These are phyloP conservation scores for Dionaea muscipula DNA, from an alignment of 179 eudicot species.

Conservation along the genomic window DNA sequence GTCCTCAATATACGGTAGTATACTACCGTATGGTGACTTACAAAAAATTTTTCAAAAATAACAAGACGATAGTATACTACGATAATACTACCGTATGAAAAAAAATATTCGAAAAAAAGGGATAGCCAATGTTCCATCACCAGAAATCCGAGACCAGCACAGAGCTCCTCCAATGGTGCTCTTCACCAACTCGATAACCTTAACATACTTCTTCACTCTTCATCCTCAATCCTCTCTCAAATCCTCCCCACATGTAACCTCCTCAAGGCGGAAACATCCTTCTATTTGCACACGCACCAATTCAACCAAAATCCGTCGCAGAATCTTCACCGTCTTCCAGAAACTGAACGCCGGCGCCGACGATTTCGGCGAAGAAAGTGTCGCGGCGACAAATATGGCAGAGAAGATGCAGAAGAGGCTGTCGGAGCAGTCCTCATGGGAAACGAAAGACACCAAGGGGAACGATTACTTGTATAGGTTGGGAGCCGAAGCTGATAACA, in stretches of 20 bases:
- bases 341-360: constrained; percentile 8
- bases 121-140: too few species aligned
- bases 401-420: constrained; percentile 30
- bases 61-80: too few species aligned
- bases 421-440: constrained; percentile 92
- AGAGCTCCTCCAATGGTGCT: constrained; percentile 21
- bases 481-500: constrained; percentile 83
- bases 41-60: too few species aligned
- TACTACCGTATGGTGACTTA: too few species aligned
- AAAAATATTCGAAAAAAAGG: too few species aligned
- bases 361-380: background rate
- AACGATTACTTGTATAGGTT: constrained; percentile 77
- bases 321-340: constrained; percentile 7
- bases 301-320: background rate
- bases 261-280: background rate
- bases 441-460: constrained; percentile 59
- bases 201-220: constrained; percentile 9
- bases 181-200: constrained; percentile 10
- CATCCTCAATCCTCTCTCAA: constrained; percentile 13
- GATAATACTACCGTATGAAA: too few species aligned
- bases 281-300: background rate
- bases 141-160: too few species aligned
- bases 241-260: constrained; percentile 6
- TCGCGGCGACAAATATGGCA: constrained; percentile 6
- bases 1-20: too few species aligned